phyloP scores from a whole-genome alignment of 768 basidiomycete genomes.

The Suillus subalutaceus region DNA sequence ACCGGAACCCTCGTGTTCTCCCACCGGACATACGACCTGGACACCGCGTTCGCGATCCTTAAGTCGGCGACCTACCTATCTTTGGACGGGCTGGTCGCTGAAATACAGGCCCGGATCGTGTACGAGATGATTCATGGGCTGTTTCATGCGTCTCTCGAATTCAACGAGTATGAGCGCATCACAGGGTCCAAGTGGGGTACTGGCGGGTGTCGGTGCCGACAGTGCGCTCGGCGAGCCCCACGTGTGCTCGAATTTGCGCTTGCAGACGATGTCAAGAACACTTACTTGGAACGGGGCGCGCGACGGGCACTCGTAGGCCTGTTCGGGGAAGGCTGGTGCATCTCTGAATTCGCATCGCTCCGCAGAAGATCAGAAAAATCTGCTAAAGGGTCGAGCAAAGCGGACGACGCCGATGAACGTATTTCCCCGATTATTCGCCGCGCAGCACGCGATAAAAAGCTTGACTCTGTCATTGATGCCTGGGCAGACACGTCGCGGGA shows the following conservation, averaged over 20 bases:
- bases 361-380: slow-evolving; percentile 61
- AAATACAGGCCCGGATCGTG: slow-evolving; percentile 81
- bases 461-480: slow-evolving; percentile 60
- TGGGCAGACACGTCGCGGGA: slow-evolving; percentile 46
- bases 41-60: slow-evolving; percentile 89
- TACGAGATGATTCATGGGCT: slow-evolving; percentile 91
- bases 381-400: slow-evolving; percentile 76
- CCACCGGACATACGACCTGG: slow-evolving; percentile 89
- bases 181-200: slow-evolving; percentile 80
- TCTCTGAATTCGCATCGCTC: slow-evolving; percentile 74
- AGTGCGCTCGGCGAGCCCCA: slow-evolving; percentile 80
- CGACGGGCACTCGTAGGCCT: slow-evolving; percentile 77
- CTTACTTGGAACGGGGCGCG: slow-evolving; percentile 68
- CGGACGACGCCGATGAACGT: slow-evolving; percentile 68
- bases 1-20: slow-evolving; percentile 94
- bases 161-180: slow-evolving; percentile 75
- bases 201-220: slow-evolving; percentile 82
- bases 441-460: slow-evolving; percentile 61
- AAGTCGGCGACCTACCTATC: slow-evolving; percentile 81
- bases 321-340: slow-evolving; percentile 91
- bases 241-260: slow-evolving; percentile 83
- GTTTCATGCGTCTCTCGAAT: slow-evolving; percentile 81
- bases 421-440: slow-evolving; percentile 68
- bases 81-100: slow-evolving; percentile 71
- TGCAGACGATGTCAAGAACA: slow-evolving; percentile 75